Evolutionary conservation across 495 filamentous ascomycete genomes (phyloP), one percentile per base, ranked within the genome.

Genomic region (Penicillium canariense): DNA sequence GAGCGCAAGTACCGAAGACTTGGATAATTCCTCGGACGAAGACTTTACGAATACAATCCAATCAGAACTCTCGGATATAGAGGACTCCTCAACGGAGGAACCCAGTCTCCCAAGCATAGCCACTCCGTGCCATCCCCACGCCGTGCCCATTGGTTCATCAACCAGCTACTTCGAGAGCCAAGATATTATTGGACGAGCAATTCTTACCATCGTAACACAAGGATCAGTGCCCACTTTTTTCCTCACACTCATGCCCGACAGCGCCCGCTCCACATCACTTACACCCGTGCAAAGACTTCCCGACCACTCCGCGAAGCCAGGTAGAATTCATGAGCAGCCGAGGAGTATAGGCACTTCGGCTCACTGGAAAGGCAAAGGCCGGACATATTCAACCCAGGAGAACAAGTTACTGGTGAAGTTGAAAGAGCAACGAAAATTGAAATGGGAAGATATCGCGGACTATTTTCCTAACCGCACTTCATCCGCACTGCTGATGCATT

Each of bases 211-310:
- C 23, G 28, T 32, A 9, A 28, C 50, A 5, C 28, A 44, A 28
- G 50, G 39, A 44, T 43, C 50, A 2, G 36, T 32, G 50, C 26
- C 50, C n/a, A 52, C 50, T 18, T 52, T 52, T 22, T 34, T 32
- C 50, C 44, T 52, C 8, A 52, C 38, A 5, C 50, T 52, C 14
- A n/a, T 44, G 20, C 38, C 50, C 39, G 39, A 52, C 30, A 34
- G 35, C 18, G 20, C 44, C 42, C 39, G 7, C 27, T 52, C 39
- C 17, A 47, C 0, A 27, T 27, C n/a, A 44, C 27, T n/a, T 27
- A 10, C 27, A 2, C 11, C 40, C 10, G n/a, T 3, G 25, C 5
- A 27, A 0, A 44, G 23, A 5, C 3, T 10, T 28, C 25, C 40
- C 23, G 0, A 15, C 8, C 14, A 15, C 23, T 44, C 3, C 11